Conservation (phyloP, 2,329 filamentous ascomycete genomes). For the Epicoccum nigrum region DNA sequence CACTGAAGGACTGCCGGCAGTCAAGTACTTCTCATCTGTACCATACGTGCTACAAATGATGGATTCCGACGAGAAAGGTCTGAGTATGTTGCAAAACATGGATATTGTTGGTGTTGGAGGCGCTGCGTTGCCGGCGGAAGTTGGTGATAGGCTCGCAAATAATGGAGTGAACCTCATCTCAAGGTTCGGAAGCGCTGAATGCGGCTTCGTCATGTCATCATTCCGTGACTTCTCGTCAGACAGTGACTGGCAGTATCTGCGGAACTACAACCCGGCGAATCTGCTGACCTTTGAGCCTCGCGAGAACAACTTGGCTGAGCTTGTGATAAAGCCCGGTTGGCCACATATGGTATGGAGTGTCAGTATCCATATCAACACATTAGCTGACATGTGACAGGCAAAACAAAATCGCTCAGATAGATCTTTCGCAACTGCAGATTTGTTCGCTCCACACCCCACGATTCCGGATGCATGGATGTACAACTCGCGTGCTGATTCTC, state of each 20-base stretch:
- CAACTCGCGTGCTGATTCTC: slow-evolving; percentile 65
- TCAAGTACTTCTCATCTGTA: slow-evolving; percentile 68
- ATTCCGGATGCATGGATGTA: slow-evolving; percentile 66
- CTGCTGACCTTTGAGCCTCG: slow-evolving; percentile 58
- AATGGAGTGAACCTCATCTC: slow-evolving; percentile 63
- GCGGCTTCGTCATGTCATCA: slow-evolving; percentile 69
- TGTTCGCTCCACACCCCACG: slow-evolving; percentile 63
- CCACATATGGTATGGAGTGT: slow-evolving; percentile 55
- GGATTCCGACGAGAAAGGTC: slow-evolving; percentile 84
- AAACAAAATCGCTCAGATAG: slow-evolving; percentile 65
- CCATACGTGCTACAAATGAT: slow-evolving; percentile 90
- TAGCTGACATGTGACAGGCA: slow-evolving; percentile 37
- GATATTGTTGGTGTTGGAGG: slow-evolving; percentile 69
- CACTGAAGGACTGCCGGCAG: slow-evolving; percentile 33
- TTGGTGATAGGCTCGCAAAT: slow-evolving; percentile 61
- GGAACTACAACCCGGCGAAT: slow-evolving; percentile 47
- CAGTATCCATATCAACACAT: not conserved
- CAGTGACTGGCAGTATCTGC: slow-evolving; percentile 66
- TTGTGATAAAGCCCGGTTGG: slow-evolving; percentile 63
- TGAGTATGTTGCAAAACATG: slow-evolving; percentile 66
- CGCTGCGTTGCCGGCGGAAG: slow-evolving; percentile 59
- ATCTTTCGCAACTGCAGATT: slow-evolving; percentile 67
- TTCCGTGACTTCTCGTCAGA: slow-evolving; percentile 62
- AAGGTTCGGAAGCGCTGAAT: slow-evolving; percentile 69
- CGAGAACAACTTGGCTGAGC: slow-evolving; percentile 54